Evolutionary conservation across 768 basidiomycete species (phyloP).

Genomic region (Kwoniella bestiolae): DNA sequence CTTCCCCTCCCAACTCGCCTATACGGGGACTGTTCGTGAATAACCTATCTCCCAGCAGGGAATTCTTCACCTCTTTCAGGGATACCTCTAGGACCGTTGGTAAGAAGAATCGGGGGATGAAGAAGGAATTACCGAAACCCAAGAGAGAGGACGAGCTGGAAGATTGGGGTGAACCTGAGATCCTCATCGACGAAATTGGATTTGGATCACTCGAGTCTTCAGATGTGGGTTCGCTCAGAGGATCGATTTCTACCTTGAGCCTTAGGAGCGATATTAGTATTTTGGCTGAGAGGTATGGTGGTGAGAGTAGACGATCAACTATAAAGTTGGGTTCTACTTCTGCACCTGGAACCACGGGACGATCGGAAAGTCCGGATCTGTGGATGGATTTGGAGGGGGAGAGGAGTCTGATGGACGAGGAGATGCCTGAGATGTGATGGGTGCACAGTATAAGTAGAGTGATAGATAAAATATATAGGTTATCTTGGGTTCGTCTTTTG

Average conservation of each 20-base stretch:
- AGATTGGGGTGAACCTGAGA: slow-evolving; percentile 28
- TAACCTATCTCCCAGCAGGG: not conserved
- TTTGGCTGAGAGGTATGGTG: not conserved
- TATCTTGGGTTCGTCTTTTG: not conserved
- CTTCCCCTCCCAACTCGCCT: slow-evolving; percentile 14
- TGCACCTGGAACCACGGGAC: not conserved
- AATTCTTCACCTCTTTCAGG: slow-evolving; percentile 12
- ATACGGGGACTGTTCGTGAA: slow-evolving; percentile 14
- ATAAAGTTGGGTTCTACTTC: not conserved
- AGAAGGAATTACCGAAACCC: not conserved
- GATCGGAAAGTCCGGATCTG: slow-evolving; percentile 18
- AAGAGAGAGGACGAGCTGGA: slow-evolving; percentile 9
- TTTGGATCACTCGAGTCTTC: not conserved
- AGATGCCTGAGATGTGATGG: slow-evolving; percentile 17
- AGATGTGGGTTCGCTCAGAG: not conserved
- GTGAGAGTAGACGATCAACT: not conserved
- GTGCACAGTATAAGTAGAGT: too few species aligned
- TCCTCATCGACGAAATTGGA: slow-evolving; percentile 14
- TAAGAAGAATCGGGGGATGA: not conserved
- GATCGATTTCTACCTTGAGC: slow-evolving; percentile 3
- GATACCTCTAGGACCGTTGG: not conserved
- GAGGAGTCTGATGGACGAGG: slow-evolving; percentile 17
- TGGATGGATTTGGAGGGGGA: slow-evolving; percentile 3
- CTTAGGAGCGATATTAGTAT: slow-evolving; percentile 1
- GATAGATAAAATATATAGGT: not conserved